Evolutionary conservation across 2,329 filamentous ascomycete species (phyloP), one percentile per base, ranked within the genome.

Genomic region (Ilyonectria mors-panacis): DNA sequence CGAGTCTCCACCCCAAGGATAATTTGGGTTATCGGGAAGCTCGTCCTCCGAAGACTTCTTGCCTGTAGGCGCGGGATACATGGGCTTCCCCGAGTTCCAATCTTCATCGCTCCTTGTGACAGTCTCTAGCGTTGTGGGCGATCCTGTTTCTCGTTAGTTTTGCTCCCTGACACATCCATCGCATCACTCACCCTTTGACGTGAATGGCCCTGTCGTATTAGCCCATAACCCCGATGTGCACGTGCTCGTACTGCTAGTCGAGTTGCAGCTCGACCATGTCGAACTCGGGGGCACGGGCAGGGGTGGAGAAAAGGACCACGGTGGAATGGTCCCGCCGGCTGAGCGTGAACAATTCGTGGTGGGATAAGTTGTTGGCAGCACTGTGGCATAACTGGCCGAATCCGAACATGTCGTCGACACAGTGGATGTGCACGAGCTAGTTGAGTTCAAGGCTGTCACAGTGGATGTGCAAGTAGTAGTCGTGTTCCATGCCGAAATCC

Each of bases 1-100:
- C 42, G 76, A 80, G 66, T 77, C 73, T 33, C 77, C 78, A 12
- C 79, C 80, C 80, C 80, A 82, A 2, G 81, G 80, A 28, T 75
- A 81, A 63, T 80, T 78, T 17, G 77, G 73, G 33, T 79, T 77
- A 2, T 72, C 69, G 6, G 79, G 76, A 35, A 80, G 63, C 9
- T 65, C 50, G 37, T 70, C 67, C 21, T 70, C 65, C 15, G 67
- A 23, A n/a, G 45, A 33, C 2, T 64, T 63, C 39, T 57, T 67
- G 44, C 59, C 69, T 2, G 73, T 75, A 39, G 74, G 72, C 15
- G 63, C 59, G 30, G 76, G 72, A 55, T 71, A 66, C 13, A 62
- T 28, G 12, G 61, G 55, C 39, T 54, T 58, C 26, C 53, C 53
- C 8, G 68, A 69, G 51, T 37, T 23, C 13, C 63, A 64, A 35